Percentiles rank a stretch among this genome's conserved stretches.
These are phyloP conservation scores for Globisporangium viniferum DNA, from an alignment of 352 stramenopile genomes.

Conservation along the genomic window DNA sequence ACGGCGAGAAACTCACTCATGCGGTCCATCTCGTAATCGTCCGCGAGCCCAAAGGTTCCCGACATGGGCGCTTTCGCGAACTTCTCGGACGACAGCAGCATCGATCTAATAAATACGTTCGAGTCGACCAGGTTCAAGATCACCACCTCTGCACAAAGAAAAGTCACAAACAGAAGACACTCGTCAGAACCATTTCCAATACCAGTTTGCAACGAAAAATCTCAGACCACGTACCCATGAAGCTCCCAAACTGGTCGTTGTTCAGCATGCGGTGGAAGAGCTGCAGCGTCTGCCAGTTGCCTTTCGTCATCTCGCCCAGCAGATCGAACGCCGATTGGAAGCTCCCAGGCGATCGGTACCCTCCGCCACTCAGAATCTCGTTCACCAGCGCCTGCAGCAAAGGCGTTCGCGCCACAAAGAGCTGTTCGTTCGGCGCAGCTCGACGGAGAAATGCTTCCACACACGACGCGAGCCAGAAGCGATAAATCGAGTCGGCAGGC, in stretches of 20 bases:
- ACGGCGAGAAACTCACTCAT: constrained; percentile 87
- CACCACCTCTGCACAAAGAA: constrained; percentile 68
- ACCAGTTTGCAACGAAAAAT: background rate
- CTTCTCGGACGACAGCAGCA: constrained; percentile 81
- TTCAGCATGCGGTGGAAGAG: constrained; percentile 87
- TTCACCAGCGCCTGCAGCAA: constrained; percentile 85
- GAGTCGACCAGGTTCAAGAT: constrained; percentile 94
- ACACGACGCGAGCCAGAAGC: constrained; percentile 96
- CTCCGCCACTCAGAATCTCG: constrained; percentile 82
- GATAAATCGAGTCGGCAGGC: constrained; percentile 91
- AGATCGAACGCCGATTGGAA: constrained; percentile 96
- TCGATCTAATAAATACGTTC: constrained; percentile 96
- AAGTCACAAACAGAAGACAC: constrained; percentile 13
- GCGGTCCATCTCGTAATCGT: constrained; percentile 68
- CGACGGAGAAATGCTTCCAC: constrained; percentile 94
- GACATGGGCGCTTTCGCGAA: constrained; percentile 41
- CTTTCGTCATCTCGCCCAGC: constrained; percentile 94
- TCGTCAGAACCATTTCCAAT: constrained; percentile 5
- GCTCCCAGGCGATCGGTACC: constrained; percentile 86
- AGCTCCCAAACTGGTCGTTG: constrained; percentile 85
- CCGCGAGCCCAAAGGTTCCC: constrained; percentile 37
- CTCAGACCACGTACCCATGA: constrained; percentile 73
- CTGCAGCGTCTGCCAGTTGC: constrained; percentile 88
- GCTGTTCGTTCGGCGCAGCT: constrained; percentile 77
- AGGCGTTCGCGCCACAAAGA: constrained; percentile 89